Conservation (phyloP, 2,329 filamentous ascomycete genomes). For the Colletotrichum somersetense region DNA sequence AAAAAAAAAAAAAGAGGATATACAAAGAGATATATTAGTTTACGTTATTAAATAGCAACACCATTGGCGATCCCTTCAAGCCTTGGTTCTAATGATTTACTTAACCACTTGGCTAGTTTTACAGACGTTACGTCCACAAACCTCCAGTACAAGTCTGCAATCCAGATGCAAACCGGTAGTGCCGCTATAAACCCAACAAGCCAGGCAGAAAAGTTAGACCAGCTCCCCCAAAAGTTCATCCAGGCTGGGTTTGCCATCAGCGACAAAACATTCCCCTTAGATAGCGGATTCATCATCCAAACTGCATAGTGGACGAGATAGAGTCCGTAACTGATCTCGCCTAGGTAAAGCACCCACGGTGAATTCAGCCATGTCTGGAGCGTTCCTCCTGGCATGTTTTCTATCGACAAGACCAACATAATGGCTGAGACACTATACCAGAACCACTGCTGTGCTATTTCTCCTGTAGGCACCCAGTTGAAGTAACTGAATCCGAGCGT, state of each 20-base stretch:
- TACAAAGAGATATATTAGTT: no score
- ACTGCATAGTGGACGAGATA: conserved; percentile 3
- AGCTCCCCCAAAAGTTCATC: neutral
- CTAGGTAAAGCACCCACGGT: neutral
- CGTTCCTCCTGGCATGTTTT: neutral
- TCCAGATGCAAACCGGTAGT: neutral
- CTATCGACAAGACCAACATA: neutral
- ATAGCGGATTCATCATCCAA: neutral
- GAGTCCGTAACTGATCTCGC: neutral
- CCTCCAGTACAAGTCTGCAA: neutral
- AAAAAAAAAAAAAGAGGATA: no score
- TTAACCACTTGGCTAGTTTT: neutral
- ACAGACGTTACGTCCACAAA: neutral
- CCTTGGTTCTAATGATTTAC: neutral
- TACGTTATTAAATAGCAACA: no score
- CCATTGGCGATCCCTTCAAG: neutral
- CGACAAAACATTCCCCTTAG: neutral
- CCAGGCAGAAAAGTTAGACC: neutral
- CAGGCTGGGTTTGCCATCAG: neutral
- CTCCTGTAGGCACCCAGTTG: neutral
- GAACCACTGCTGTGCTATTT: neutral
- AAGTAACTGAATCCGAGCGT: neutral
- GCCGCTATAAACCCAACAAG: neutral
- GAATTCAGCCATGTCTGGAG: neutral
- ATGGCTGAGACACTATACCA: neutral